Conservation (phyloP, 192 early-diverging fungal genomes). For the Chytriomyces hyalinus region DNA sequence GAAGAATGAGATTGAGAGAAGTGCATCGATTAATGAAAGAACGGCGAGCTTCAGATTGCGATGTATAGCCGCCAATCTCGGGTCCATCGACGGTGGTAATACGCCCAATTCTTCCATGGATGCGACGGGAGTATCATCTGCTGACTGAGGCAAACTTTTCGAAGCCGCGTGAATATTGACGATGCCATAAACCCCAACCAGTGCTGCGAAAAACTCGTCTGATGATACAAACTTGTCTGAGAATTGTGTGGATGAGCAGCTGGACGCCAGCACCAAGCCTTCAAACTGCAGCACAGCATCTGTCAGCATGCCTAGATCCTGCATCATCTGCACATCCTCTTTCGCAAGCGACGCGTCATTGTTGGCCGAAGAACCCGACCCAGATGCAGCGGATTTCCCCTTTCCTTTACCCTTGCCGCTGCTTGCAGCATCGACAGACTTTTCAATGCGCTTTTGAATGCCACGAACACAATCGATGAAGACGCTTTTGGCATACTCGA, state of each 20-base stretch:
- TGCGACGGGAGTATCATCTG: slow-evolving; percentile 38
- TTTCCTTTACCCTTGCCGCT: slow-evolving; percentile 47
- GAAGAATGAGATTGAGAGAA: slow-evolving; percentile 60
- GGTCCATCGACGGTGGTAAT: slow-evolving; percentile 21
- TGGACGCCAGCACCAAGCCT: slow-evolving; percentile 25
- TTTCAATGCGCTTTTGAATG: slow-evolving; percentile 45
- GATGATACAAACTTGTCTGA: slow-evolving; percentile 24
- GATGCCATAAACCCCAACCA: slow-evolving; percentile 43
- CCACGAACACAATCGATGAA: slow-evolving; percentile 33
- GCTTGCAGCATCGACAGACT: slow-evolving; percentile 26
- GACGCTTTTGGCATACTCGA: slow-evolving; percentile 5
- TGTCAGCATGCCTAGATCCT: slow-evolving; percentile 31
- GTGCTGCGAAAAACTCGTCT: slow-evolving; percentile 25
- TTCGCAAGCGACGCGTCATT: neutral
- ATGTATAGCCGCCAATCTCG: slow-evolving; percentile 25
- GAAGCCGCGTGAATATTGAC: slow-evolving; percentile 36
- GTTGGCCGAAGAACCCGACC: neutral
- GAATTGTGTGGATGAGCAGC: slow-evolving; percentile 11
- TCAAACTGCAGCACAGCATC: slow-evolving; percentile 36
- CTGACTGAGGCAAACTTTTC: slow-evolving; percentile 30
- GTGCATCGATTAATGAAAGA: slow-evolving; percentile 56
- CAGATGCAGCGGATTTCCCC: slow-evolving; percentile 17
- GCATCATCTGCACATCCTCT: neutral
- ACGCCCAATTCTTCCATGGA: slow-evolving; percentile 35
- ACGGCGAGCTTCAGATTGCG: slow-evolving; percentile 55